Percentiles rank a stretch among this genome's conserved stretches.
phyloP scores from a whole-genome alignment of 495 filamentous ascomycete species.

The Aspergillus panamensis region DNA sequence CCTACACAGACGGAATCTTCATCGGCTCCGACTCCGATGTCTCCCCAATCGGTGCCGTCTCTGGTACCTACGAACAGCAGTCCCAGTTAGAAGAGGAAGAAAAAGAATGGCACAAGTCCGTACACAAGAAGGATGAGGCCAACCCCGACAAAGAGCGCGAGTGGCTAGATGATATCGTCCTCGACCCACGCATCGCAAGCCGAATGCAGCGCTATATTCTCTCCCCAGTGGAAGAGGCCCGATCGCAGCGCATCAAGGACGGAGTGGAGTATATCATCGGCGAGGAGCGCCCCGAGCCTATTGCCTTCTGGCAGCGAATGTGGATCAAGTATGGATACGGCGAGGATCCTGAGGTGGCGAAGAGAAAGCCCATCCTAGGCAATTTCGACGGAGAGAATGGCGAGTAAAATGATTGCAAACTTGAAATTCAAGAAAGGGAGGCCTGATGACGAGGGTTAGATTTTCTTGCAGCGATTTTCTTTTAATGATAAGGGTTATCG shows the following conservation, averaged over 20 bases:
- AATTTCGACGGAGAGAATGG: conserved; percentile 39
- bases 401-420: conserved; percentile 10
- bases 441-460: not conserved
- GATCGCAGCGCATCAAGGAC: conserved; percentile 57
- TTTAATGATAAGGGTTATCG: not conserved
- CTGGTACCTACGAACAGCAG: conserved; percentile 59
- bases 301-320: conserved; percentile 42
- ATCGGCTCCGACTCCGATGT: conserved; percentile 22
- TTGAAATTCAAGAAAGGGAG: too few relatives aligned
- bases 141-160: conserved; percentile 55
- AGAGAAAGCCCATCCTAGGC: conserved; percentile 39
- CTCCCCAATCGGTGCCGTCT: conserved; percentile 6
- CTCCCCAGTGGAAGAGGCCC: conserved; percentile 60
- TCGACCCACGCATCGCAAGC: conserved; percentile 72
- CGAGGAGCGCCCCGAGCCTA: conserved; percentile 35
- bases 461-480: not conserved
- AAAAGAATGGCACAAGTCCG: conserved; percentile 79
- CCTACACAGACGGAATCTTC: conserved; percentile 34
- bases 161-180: conserved; percentile 71
- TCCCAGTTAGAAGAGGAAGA: conserved; percentile 73
- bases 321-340: conserved; percentile 48
- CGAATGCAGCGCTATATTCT: conserved; percentile 77
- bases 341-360: conserved; percentile 42
- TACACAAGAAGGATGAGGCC: conserved; percentile 58
- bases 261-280: conserved; percentile 67